These are phyloP conservation scores for Nemania serpens DNA, from an alignment of 2,329 filamentous ascomycete genomes.

Conservation along the genomic window DNA sequence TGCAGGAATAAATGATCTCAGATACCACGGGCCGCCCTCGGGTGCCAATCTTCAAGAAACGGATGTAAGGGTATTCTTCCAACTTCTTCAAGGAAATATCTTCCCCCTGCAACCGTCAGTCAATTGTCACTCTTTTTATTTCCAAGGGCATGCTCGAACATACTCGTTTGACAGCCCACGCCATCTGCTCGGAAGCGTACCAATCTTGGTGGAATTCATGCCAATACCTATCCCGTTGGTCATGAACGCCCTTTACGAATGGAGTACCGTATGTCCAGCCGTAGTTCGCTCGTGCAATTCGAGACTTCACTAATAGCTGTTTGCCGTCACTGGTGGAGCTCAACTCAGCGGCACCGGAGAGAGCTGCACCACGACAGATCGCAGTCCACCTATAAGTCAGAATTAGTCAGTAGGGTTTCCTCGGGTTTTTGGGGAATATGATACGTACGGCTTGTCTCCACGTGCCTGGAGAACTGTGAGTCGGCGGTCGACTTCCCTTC, in stretches of 20 bases:
- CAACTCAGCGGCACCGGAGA: not conserved
- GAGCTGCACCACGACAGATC: constrained; percentile 28
- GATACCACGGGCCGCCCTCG: too few relatives aligned
- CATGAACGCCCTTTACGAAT: constrained; percentile 1
- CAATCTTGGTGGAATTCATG: not conserved
- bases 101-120: too few relatives aligned
- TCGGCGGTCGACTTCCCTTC: not conserved
- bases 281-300: constrained; percentile 12
- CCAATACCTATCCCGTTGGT: constrained; percentile 9
- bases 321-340: not conserved
- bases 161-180: constrained; percentile 19
- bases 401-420: not conserved
- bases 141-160: not conserved
- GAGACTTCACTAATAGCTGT: not conserved
- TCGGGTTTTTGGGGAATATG: not conserved
- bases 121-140: not conserved
- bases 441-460: constrained; percentile 20
- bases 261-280: not conserved
- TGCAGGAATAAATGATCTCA: not conserved
- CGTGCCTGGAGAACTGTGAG: constrained; percentile 13
- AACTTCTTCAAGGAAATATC: too few relatives aligned
- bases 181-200: not conserved
- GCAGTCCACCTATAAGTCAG: constrained; percentile 23
- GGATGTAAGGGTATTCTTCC: too few relatives aligned
- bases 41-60: too few relatives aligned